phyloP scores from a whole-genome alignment of 2,329 filamentous ascomycete genomes.

The Penicillium occitanis region DNA sequence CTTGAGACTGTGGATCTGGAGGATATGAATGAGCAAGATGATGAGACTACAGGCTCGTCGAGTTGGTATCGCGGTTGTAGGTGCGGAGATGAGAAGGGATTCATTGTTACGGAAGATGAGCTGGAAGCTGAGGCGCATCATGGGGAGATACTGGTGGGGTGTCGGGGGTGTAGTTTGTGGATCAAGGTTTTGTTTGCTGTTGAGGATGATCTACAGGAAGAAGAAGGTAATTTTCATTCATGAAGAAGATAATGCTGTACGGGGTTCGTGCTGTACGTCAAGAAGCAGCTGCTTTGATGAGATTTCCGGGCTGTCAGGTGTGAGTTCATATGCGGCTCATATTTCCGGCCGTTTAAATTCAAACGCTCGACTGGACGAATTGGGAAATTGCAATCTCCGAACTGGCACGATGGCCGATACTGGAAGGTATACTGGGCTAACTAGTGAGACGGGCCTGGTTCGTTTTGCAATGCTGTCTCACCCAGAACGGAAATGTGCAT shows the following conservation, averaged over 20 bases:
- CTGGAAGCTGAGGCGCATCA: constrained; percentile 51
- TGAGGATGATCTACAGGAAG: constrained; percentile 26
- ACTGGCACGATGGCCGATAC: not conserved
- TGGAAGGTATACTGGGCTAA: not conserved
- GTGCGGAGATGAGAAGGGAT: constrained; percentile 59
- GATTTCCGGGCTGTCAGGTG: not conserved
- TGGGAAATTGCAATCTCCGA: not conserved
- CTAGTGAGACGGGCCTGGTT: not conserved
- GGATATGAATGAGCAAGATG: constrained; percentile 48
- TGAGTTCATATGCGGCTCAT: not conserved
- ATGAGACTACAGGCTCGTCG: constrained; percentile 38
- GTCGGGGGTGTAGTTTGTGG: constrained; percentile 64
- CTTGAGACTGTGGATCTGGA: constrained; percentile 60
- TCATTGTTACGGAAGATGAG: constrained; percentile 55
- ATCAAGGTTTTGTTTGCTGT: constrained; percentile 61
- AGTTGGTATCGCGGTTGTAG: constrained; percentile 57
- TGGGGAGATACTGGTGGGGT: constrained; percentile 60
- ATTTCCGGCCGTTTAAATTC: not conserved
- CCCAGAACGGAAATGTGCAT: not conserved
- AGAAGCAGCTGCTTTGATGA: not conserved
- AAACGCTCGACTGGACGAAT: not conserved
- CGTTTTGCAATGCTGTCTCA: not conserved
- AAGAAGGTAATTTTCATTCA: not conserved
- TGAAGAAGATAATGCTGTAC: not conserved
- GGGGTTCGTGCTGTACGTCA: too few species aligned